Percentiles rank a stretch among this genome's conserved stretches.
These are phyloP conservation scores for Triticum turgidum DNA, from an alignment of 176 grass and related monocot species.

Conservation along the genomic window DNA sequence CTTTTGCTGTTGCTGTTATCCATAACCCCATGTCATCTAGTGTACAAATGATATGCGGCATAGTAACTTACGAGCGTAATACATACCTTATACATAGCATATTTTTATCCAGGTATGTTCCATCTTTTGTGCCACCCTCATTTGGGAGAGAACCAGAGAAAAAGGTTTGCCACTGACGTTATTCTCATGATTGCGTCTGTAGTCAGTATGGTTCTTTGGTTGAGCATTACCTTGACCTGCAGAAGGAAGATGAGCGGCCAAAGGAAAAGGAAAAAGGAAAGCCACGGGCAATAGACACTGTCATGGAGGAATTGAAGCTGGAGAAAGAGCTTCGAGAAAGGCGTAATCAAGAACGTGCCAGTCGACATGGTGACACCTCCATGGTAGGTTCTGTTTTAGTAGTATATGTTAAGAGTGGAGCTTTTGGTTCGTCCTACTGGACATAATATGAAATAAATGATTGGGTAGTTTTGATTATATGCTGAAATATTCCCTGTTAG, in stretches of 20 bases:
- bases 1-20: neutral
- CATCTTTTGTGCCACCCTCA: constrained; percentile 94
- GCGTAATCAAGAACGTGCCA: constrained; percentile 48
- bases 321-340: constrained; percentile 91
- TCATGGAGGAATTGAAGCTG: constrained; percentile 93
- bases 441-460: neutral
- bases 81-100: constrained; percentile 47
- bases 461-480: neutral
- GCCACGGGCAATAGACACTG: constrained; percentile 80
- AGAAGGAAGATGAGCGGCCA: constrained; percentile 91
- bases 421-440: constrained; percentile 16
- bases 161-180: constrained; percentile 58
- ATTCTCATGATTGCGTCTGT: constrained; percentile 4
- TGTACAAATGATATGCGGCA: neutral
- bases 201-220: constrained; percentile 17
- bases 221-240: constrained; percentile 22
- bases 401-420: neutral
- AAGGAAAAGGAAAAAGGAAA: constrained; percentile 99
- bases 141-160: constrained; percentile 86
- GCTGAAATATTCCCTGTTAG: neutral
- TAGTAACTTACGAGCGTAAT: constrained; percentile 12
- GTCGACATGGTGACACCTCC: constrained; percentile 55
- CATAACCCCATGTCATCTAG: constrained; percentile 1
- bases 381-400: constrained; percentile 31
- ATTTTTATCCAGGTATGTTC: constrained; percentile 87